Percentiles rank a stretch among this genome's conserved stretches.
Evolutionary conservation across 1,139 yeast species (phyloP).

Genomic region (Sugiyamaella sp.): DNA sequence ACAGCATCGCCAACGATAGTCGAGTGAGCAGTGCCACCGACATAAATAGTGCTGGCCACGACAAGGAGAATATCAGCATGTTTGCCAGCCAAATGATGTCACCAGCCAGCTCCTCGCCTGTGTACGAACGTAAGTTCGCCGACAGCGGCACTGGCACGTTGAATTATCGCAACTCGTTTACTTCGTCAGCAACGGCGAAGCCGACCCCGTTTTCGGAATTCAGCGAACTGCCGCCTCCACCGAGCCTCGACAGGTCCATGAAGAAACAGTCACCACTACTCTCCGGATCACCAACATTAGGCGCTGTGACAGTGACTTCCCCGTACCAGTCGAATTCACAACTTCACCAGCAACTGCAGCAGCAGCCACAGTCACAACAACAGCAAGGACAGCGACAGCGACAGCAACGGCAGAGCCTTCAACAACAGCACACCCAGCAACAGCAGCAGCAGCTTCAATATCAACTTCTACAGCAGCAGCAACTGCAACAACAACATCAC

Average conservation of each 20-base stretch:
- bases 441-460: not conserved
- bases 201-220: conserved; percentile 4
- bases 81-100: conserved; percentile 26
- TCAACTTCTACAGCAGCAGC: not conserved
- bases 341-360: no score
- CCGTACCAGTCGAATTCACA: no score
- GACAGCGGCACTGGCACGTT: not conserved
- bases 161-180: not conserved
- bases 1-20: conserved; percentile 12
- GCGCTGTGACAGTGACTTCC: no score
- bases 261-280: not conserved
- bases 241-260: not conserved
- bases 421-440: no score
- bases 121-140: conserved; percentile 21
- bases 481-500: conserved; percentile 4
- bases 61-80: conserved; percentile 25
- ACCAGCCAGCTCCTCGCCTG: conserved; percentile 29
- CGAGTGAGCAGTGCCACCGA: conserved; percentile 19
- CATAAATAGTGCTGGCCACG: conserved; percentile 6
- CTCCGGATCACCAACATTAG: not conserved
- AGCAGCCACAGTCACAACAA: no score
- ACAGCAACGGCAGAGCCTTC: no score
- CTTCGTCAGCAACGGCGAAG: not conserved
- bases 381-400: no score
- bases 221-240: conserved; percentile 8